Percentiles rank a stretch among this genome's conserved stretches.
Evolutionary conservation across 805 yeast genomes (phyloP).

Genomic region (Metschnikowia koreensis): DNA sequence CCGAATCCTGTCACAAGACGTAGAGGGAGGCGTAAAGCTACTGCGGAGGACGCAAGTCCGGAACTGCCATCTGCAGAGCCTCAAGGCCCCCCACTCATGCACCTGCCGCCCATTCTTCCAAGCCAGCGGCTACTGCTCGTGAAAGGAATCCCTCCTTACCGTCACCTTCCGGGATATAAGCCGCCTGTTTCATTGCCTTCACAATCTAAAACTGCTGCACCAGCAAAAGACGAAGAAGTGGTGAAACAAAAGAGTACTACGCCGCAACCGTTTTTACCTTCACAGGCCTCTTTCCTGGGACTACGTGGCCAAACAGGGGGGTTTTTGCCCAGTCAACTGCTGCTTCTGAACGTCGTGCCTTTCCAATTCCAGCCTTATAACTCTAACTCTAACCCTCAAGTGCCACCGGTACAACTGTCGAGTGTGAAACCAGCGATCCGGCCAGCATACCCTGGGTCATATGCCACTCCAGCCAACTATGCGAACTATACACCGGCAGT

Average conservation of each 20-base stretch:
- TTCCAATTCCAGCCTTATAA: conserved; percentile 4
- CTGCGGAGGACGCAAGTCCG: background rate
- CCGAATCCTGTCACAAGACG: conserved; percentile 1
- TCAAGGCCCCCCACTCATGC: conserved; percentile 13
- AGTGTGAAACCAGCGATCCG: background rate
- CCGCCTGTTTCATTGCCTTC: background rate
- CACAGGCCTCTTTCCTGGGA: background rate
- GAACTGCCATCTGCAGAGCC: conserved; percentile 6
- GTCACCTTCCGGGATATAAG: background rate
- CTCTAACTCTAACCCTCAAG: background rate
- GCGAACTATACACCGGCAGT: background rate
- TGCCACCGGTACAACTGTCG: background rate
- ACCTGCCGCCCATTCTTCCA: conserved; percentile 19
- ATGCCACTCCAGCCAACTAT: background rate
- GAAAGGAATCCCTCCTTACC: conserved; percentile 12
- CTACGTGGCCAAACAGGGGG: background rate
- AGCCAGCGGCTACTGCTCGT: conserved; percentile 13
- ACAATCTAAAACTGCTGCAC: background rate
- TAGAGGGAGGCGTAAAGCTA: background rate
- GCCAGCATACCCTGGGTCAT: background rate
- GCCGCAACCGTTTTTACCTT: conserved; percentile 1
- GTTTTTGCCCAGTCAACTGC: conserved; percentile 5
- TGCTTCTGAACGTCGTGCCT: conserved; percentile 3
- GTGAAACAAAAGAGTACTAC: background rate
- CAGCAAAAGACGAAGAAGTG: background rate